phyloP scores from a whole-genome alignment of 2,329 filamentous ascomycete species.

The Talaromyces albobiverticillius region DNA sequence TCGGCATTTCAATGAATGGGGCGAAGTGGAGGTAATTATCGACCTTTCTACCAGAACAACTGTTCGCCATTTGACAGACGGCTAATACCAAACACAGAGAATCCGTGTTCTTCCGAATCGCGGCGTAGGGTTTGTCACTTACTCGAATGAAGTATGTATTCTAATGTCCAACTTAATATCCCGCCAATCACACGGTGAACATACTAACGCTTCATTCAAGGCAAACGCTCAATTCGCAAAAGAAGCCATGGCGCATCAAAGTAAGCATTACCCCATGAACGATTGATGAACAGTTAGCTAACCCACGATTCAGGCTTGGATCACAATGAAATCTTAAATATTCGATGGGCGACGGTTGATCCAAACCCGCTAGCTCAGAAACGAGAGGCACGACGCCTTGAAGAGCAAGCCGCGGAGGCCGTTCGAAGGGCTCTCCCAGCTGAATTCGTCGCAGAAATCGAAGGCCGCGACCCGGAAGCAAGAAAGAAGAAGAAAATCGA shows the following conservation, averaged over 20 bases:
- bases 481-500: constrained; percentile 86
- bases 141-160: constrained; percentile 65
- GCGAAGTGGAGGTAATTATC: constrained; percentile 65
- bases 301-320: constrained; percentile 57
- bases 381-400: constrained; percentile 79
- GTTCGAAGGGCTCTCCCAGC: constrained; percentile 83
- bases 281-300: neutral
- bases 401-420: constrained; percentile 95
- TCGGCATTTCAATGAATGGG: constrained; percentile 95
- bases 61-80: too few species aligned
- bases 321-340: constrained; percentile 88
- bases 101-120: constrained; percentile 81
- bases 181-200: neutral
- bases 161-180: neutral
- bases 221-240: constrained; percentile 88
- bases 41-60: too few species aligned
- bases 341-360: constrained; percentile 94
- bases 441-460: constrained; percentile 88
- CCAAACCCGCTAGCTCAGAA: constrained; percentile 95
- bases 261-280: constrained; percentile 2
- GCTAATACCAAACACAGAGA: constrained; percentile 37
- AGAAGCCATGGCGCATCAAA: constrained; percentile 94
- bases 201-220: neutral
- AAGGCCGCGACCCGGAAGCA: constrained; percentile 83
- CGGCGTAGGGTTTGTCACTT: constrained; percentile 94